These are phyloP conservation scores for Vitis hybrid DNA, from an alignment of 177 flowering plant genomes.

Conservation along the genomic window DNA sequence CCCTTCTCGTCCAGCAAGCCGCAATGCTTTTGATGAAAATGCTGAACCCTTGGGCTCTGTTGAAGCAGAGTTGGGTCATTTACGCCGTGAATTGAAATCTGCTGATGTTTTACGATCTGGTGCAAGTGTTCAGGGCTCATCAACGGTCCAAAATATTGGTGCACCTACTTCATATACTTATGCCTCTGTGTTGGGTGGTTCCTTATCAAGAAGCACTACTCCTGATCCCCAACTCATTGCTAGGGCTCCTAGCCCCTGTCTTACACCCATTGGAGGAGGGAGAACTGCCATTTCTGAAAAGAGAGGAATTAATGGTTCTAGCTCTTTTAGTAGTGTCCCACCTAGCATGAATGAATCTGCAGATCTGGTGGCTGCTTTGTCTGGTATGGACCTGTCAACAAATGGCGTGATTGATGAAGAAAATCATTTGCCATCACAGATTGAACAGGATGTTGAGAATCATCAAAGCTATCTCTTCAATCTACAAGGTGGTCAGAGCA, in stretches of 20 bases:
- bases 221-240: constrained; percentile 72
- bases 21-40: constrained; percentile 65
- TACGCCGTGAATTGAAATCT: constrained; percentile 34
- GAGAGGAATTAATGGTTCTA: constrained; percentile 39
- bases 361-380: constrained; percentile 60
- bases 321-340: constrained; percentile 43
- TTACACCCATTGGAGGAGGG: constrained; percentile 60
- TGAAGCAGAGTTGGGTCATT: constrained; percentile 47
- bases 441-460: constrained; percentile 40
- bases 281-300: constrained; percentile 47
- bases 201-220: constrained; percentile 71
- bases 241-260: constrained; percentile 70
- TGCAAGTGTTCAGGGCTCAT: constrained; percentile 36
- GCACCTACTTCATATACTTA: constrained; percentile 48
- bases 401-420: constrained; percentile 47
- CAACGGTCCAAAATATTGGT: constrained; percentile 37
- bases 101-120: constrained; percentile 29
- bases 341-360: constrained; percentile 42
- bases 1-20: constrained; percentile 75
- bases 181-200: constrained; percentile 66
- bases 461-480: constrained; percentile 44
- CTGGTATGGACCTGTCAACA: constrained; percentile 60
- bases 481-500: constrained; percentile 41
- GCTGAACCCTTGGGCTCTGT: constrained; percentile 30
- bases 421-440: constrained; percentile 31